Conservation (phyloP, 192 early-diverging fungal species). For the Backusella australiensis region DNA sequence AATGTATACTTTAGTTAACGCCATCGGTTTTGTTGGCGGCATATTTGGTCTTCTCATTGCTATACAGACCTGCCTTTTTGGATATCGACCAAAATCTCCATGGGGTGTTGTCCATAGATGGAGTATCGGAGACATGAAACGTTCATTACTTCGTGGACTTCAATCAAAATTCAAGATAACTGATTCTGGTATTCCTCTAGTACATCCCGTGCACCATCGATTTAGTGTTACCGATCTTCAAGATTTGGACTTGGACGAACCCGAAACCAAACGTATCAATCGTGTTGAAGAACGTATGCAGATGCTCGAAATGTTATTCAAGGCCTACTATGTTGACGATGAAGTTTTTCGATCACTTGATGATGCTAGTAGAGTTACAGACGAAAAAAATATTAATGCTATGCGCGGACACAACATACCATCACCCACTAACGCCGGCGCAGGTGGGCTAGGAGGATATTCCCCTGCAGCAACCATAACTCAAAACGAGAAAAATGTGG, state of each 20-base stretch:
- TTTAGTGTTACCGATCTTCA: slow-evolving; percentile 27
- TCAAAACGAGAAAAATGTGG: slow-evolving; percentile 4
- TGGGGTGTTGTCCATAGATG: slow-evolving; percentile 38
- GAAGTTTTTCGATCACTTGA: slow-evolving; percentile 36
- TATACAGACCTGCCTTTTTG: slow-evolving; percentile 32
- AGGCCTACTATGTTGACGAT: slow-evolving; percentile 39
- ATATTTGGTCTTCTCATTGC: slow-evolving; percentile 30
- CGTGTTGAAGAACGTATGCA: slow-evolving; percentile 39
- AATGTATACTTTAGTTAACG: slow-evolving; percentile 34
- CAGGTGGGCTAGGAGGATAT: not conserved
- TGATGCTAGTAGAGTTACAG: slow-evolving; percentile 22
- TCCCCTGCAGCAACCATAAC: not conserved
- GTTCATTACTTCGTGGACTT: slow-evolving; percentile 32
- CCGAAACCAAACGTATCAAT: slow-evolving; percentile 31
- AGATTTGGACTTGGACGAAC: slow-evolving; percentile 7
- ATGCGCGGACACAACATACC: not conserved
- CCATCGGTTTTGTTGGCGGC: slow-evolving; percentile 36
- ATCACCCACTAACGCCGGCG: not conserved
- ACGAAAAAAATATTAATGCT: not conserved
- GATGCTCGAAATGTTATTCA: slow-evolving; percentile 31
- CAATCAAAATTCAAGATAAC: slow-evolving; percentile 33
- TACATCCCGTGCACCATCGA: slow-evolving; percentile 35
- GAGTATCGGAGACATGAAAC: slow-evolving; percentile 32
- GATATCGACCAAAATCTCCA: slow-evolving; percentile 30
- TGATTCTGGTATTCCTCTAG: slow-evolving; percentile 35